Evolutionary conservation across 75 land plant species (phyloP).

Genomic region (Pinus albicaulis): DNA sequence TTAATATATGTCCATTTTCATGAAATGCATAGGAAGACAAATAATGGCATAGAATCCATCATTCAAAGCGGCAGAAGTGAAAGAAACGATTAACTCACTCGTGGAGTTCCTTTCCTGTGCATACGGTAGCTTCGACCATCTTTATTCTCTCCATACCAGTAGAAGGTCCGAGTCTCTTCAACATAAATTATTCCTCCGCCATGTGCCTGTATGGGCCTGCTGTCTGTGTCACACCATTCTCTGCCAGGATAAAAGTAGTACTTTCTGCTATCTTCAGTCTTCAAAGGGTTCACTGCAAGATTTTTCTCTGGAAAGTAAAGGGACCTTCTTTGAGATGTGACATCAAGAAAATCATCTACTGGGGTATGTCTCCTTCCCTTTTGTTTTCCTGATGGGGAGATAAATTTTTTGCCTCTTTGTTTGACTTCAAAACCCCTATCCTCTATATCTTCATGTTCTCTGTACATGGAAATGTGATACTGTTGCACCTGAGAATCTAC

Average conservation of each 20-base stretch:
- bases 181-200: conserved; percentile 94
- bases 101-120: conserved; percentile 68
- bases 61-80: background rate
- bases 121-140: conserved; percentile 85
- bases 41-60: background rate
- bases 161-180: conserved; percentile 62
- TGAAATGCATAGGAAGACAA: background rate
- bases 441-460: conserved; percentile 58
- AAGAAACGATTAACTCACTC: conserved; percentile 49
- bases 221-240: conserved; percentile 89
- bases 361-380: conserved; percentile 47
- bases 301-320: conserved; percentile 65
- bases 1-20: background rate
- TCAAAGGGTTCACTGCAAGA: conserved; percentile 64
- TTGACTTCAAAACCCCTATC: conserved; percentile 58
- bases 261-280: conserved; percentile 36
- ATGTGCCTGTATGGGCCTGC: conserved; percentile 96
- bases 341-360: conserved; percentile 71
- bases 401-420: conserved; percentile 37
- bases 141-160: conserved; percentile 99
- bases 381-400: conserved; percentile 42
- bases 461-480: conserved; percentile 24
- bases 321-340: conserved; percentile 48
- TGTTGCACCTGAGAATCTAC: conserved; percentile 20
- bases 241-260: conserved; percentile 69